phyloP scores from a whole-genome alignment of 768 basidiomycete species.

The Tylopilus sp. region DNA sequence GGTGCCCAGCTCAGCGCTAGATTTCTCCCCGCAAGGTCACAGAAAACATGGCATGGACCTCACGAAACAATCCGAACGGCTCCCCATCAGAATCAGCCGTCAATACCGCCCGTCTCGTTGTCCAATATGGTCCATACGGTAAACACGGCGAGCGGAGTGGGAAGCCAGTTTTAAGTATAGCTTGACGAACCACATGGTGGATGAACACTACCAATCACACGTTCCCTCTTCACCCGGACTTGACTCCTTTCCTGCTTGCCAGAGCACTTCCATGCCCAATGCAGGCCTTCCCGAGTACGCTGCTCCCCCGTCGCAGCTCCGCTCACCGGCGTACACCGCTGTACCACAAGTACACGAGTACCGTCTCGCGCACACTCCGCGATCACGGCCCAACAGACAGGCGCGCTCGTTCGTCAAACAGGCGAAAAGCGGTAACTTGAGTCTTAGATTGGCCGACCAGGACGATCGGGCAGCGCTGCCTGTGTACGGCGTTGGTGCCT shows the following conservation, averaged over 20 bases:
- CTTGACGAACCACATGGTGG: constrained; percentile 26
- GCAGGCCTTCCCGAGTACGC: constrained; percentile 51
- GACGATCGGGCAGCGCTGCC: constrained; percentile 50
- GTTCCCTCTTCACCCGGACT: constrained; percentile 10
- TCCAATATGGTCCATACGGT: constrained; percentile 9
- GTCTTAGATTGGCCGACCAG: constrained; percentile 51
- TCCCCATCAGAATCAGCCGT: not conserved
- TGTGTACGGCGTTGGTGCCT: constrained; percentile 49
- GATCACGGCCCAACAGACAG: constrained; percentile 35
- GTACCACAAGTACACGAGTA: constrained; percentile 54
- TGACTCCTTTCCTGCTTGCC: constrained; percentile 12
- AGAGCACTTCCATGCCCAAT: constrained; percentile 46
- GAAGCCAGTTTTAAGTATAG: constrained; percentile 35
- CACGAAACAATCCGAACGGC: not conserved
- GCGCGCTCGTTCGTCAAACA: constrained; percentile 56
- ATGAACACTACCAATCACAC: constrained; percentile 19
- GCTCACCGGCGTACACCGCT: constrained; percentile 51
- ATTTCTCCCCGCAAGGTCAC: not conserved
- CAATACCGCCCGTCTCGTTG: not conserved
- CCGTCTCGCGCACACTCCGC: constrained; percentile 45
- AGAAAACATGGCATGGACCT: not conserved
- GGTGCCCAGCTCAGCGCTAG: not conserved
- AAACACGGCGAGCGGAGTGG: constrained; percentile 27
- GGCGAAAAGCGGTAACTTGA: constrained; percentile 50
- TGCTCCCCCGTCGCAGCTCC: constrained; percentile 32